Conservation (phyloP, 768 basidiomycete species). For the Boletus bicolor region DNA sequence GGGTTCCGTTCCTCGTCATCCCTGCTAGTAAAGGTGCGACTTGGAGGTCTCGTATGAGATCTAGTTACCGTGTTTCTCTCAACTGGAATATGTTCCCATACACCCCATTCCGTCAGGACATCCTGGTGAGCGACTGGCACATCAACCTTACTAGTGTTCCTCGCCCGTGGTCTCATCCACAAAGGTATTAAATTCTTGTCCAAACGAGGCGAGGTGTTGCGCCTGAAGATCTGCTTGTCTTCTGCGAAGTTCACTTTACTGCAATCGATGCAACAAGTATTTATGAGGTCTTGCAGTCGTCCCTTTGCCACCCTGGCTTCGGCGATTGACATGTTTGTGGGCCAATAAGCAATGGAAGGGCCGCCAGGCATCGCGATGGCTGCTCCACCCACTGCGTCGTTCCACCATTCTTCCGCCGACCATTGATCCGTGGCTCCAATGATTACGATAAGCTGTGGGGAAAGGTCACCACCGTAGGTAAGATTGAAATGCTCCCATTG, state of each 20-base stretch:
- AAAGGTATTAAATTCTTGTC: constrained; percentile 1
- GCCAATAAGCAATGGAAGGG: constrained; percentile 19
- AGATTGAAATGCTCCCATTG: constrained; percentile 26
- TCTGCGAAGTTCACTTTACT: constrained; percentile 10
- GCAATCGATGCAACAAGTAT: constrained; percentile 25
- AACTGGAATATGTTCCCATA: constrained; percentile 18
- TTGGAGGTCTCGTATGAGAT: neutral
- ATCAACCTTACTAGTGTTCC: neutral
- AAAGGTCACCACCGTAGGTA: constrained; percentile 26
- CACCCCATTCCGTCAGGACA: constrained; percentile 19
- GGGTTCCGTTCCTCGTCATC: neutral
- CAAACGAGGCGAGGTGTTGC: neutral
- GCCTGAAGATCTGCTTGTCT: constrained; percentile 13
- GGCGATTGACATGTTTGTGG: neutral
- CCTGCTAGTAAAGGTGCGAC: neutral
- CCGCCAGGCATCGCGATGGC: neutral
- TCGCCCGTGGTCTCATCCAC: neutral
- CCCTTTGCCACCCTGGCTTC: constrained; percentile 2
- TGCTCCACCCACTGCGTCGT: neutral
- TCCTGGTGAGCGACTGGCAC: constrained; percentile 1
- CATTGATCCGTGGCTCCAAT: constrained; percentile 14
- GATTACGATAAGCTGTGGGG: constrained; percentile 23
- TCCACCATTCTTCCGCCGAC: constrained; percentile 25
- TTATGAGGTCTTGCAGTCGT: constrained; percentile 14
- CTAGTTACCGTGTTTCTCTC: neutral